phyloP scores from a whole-genome alignment of 371 early-diverging fungal genomes.

The Blyttiomyces sp. region DNA sequence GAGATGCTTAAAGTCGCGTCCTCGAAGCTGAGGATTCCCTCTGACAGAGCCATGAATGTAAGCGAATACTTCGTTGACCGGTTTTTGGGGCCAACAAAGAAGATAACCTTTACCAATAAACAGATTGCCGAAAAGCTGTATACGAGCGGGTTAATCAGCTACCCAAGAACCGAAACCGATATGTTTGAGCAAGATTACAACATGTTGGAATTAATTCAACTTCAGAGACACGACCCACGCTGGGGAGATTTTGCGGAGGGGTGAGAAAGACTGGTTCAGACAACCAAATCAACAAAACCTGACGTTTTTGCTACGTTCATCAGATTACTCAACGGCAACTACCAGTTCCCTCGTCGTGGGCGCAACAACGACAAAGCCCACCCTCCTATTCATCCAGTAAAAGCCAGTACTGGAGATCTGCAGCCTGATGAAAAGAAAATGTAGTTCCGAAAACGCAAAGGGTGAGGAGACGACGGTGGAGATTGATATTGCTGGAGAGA shows the following conservation, averaged over 20 bases:
- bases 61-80: background rate
- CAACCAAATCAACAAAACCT: no score
- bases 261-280: slow-evolving; percentile 49
- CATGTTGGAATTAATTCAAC: slow-evolving; percentile 62
- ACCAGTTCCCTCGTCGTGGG: slow-evolving; percentile 83
- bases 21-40: slow-evolving; percentile 66
- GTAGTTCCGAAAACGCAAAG: slow-evolving; percentile 91
- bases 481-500: slow-evolving; percentile 65
- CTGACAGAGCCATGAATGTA: slow-evolving; percentile 83
- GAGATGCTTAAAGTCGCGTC: slow-evolving; percentile 91
- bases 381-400: slow-evolving; percentile 97
- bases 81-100: background rate
- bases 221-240: slow-evolving; percentile 54
- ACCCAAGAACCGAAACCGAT: slow-evolving; percentile 99
- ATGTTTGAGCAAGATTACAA: slow-evolving; percentile 80
- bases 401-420: slow-evolving; percentile 74
- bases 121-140: slow-evolving; percentile 85
- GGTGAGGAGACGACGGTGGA: slow-evolving; percentile 83
- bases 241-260: slow-evolving; percentile 69
- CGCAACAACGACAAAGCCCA: slow-evolving; percentile 97
- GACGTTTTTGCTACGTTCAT: background rate
- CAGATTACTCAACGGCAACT: slow-evolving; percentile 71
- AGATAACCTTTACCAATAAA: background rate
- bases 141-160: slow-evolving; percentile 89
- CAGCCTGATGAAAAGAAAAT: no score